Base-by-base conservation (phyloP, 768 basidiomycete genomes). In the Naematelia aurantialba region DNA sequence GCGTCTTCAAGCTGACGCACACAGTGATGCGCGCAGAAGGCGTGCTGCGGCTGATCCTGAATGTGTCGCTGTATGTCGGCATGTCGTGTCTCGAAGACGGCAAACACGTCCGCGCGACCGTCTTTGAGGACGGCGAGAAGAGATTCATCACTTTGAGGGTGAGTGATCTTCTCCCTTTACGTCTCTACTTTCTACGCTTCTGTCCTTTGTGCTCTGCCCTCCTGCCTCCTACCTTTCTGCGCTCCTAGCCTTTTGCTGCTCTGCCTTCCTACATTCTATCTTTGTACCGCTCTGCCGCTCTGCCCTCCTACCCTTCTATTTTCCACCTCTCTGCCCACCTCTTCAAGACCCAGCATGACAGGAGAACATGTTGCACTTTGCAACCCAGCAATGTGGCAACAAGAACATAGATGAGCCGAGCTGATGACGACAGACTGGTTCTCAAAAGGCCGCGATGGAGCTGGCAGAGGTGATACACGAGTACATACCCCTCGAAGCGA, bases 11-110 rank as follows among this genome's bases (percentile, higher is more conserved):
- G n/a, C 26, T 29, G 52, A 19, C 47, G 12, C 10, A 52, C 22
- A 27, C 63, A 79, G 79, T 79, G 24, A 79, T 79, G 79, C 66
- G 79, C 14, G 76, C 79, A 8, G 79, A 79, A 49, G 79, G 77
- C 21, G 78, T 79, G 24, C 60, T 77, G n/a, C 72, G 79, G 1
- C 60, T 79, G 17, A 74, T 79, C 52, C 62, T 79, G 49, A 79
- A 79, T 58, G 72, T 75, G 10, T 65, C 70, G 13, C 66, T 79
- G 25, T 79, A 78, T 60, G 62, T 67, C 19, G 76, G 75, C 1
- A 72, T 78, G 71, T 61, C 62, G 10, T 67, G 66, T 48, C 55
- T 68, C 14, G 58, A 75, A 22, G 71, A 74, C 26, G 78, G 76
- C 22, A 75, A 75, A 49, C 65, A 72, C 58, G 66, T 77, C 21